These are phyloP conservation scores for Fusarium concolor DNA, from an alignment of 2,329 filamentous ascomycete genomes.

Conservation along the genomic window DNA sequence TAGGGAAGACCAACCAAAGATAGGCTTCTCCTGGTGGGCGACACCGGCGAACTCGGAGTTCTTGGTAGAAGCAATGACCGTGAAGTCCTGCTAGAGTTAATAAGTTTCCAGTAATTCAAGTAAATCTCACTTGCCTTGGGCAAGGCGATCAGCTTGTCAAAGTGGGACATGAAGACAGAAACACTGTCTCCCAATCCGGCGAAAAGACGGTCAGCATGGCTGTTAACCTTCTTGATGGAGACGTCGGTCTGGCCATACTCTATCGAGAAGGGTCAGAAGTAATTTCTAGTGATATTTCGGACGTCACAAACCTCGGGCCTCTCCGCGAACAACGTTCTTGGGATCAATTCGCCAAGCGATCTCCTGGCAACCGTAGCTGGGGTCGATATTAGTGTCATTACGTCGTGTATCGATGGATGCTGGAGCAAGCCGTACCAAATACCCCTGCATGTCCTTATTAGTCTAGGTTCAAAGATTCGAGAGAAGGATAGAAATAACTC, in stretches of 20 bases:
- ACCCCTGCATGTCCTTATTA: slow-evolving; percentile 40
- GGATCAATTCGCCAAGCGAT: slow-evolving; percentile 59
- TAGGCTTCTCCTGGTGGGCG: slow-evolving; percentile 74
- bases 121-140: slow-evolving; percentile 60
- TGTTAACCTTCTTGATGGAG: slow-evolving; percentile 66
- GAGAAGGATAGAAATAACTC: background rate
- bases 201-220: slow-evolving; percentile 83
- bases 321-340: slow-evolving; percentile 33
- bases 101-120: background rate
- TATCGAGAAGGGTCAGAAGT: background rate
- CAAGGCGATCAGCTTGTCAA: slow-evolving; percentile 82
- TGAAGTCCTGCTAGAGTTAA: slow-evolving; percentile 62
- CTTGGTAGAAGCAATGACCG: slow-evolving; percentile 76
- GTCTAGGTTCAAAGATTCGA: background rate
- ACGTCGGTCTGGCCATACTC: slow-evolving; percentile 57
- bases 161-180: slow-evolving; percentile 86
- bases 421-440: slow-evolving; percentile 42
- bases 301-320: slow-evolving; percentile 29
- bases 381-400: slow-evolving; percentile 16
- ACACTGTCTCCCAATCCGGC: slow-evolving; percentile 71
- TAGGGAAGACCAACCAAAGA: slow-evolving; percentile 65
- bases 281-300: background rate
- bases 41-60: slow-evolving; percentile 87
- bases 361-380: slow-evolving; percentile 75
- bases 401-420: background rate